Evolutionary conservation across 2,329 filamentous ascomycete genomes (phyloP).

Genomic region (Calonectria multiphialidica): DNA sequence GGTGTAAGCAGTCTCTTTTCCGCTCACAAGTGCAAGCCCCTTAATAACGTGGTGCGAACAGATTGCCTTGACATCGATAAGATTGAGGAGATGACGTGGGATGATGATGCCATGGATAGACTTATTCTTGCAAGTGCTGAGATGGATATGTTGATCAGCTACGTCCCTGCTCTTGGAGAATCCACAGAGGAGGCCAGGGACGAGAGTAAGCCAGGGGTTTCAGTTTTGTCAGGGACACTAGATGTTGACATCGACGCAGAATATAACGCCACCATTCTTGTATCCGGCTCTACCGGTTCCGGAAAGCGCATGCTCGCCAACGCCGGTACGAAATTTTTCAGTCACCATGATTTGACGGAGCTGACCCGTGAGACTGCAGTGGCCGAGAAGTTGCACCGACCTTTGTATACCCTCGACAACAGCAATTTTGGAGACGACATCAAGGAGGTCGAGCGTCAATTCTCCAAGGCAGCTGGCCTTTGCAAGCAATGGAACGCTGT

Average conservation of each 20-base stretch:
- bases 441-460: not conserved
- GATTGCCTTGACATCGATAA: not conserved
- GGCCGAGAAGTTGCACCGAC: conserved; percentile 24
- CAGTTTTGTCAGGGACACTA: rapidly evolving
- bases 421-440: conserved; percentile 9
- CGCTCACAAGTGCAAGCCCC: not conserved
- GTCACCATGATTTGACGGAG: too few species aligned
- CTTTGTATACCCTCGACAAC: conserved; percentile 24
- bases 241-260: conserved; percentile 12
- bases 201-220: conserved; percentile 7
- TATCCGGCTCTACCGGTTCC: conserved; percentile 49
- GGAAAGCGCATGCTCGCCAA: conserved; percentile 57
- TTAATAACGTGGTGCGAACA: not conserved
- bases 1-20: conserved; percentile 21
- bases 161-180: not conserved
- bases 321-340: not conserved
- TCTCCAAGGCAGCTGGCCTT: conserved; percentile 28
- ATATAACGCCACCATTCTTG: conserved; percentile 47
- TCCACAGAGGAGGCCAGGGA: not conserved
- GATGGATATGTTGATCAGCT: not conserved
- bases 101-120: not conserved
- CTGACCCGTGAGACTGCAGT: conserved; percentile 21
- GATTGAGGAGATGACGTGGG: conserved; percentile 13
- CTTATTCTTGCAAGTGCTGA: conserved; percentile 21
- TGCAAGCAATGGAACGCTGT: conserved; percentile 52